Percentiles rank a stretch among this genome's conserved stretches.
These are phyloP conservation scores for Musa itinerans DNA, from an alignment of 176 grass and related monocot genomes.

Conservation along the genomic window DNA sequence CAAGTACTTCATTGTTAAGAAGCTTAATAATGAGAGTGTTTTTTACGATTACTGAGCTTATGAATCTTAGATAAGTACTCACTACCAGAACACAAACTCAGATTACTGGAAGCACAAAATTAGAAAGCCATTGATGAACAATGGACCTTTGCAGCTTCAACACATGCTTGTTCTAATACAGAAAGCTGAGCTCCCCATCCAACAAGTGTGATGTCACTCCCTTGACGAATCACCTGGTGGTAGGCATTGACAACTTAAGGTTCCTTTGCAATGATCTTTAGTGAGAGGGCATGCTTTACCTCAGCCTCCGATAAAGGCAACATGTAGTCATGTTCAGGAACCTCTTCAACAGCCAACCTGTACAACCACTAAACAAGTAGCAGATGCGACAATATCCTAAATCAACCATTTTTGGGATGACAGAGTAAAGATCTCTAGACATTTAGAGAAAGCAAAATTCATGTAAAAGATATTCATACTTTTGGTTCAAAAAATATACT, in stretches of 20 bases:
- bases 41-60: neutral
- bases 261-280: neutral
- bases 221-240: conserved; percentile 65
- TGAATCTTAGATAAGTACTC: neutral
- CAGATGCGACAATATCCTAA: neutral
- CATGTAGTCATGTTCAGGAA: conserved; percentile 80
- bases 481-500: conserved; percentile 96
- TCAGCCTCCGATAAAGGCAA: conserved; percentile 85
- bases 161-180: conserved; percentile 72
- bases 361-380: conserved; percentile 64
- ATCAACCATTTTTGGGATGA: neutral
- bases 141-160: conserved; percentile 72
- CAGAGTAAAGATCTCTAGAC: neutral
- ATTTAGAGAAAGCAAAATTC: conserved; percentile 3
- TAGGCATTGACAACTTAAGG: neutral
- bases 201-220: conserved; percentile 78
- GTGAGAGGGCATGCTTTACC: conserved; percentile 29
- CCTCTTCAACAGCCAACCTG: conserved; percentile 81
- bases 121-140: neutral
- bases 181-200: conserved; percentile 94
- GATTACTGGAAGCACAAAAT: neutral
- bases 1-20: too few relatives aligned
- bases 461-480: conserved; percentile 27
- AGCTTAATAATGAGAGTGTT: too few relatives aligned
- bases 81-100: neutral